Evolutionary conservation across 139 green algal species (phyloP), one percentile per base, ranked within the genome.

Genomic region (Tetraselmis chui): DNA sequence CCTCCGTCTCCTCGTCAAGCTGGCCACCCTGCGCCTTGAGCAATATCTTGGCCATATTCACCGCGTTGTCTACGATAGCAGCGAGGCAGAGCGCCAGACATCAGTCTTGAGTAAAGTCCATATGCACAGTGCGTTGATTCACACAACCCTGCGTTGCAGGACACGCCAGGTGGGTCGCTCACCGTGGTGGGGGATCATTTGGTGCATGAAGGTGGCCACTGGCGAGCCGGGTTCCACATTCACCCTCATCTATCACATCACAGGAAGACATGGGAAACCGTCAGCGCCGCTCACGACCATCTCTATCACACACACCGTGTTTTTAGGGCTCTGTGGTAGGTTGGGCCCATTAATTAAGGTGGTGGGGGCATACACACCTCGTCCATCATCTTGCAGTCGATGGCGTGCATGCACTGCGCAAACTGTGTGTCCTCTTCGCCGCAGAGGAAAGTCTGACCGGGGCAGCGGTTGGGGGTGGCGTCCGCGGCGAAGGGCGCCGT

Each of bases 321-420:
- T n/a, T n/a, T n/a, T n/a, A n/a, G n/a, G n/a, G n/a, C n/a, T n/a
- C n/a, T n/a, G n/a, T n/a, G n/a, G n/a, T n/a, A n/a, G n/a, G n/a
- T n/a, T n/a, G n/a, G n/a, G n/a, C n/a, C n/a, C n/a, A n/a, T n/a
- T n/a, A n/a, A n/a, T n/a, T n/a, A n/a, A n/a, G n/a, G n/a, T n/a
- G n/a, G n/a, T n/a, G n/a, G n/a, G n/a, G n/a, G n/a, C n/a, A n/a
- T n/a, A 26, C 76, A 29, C 81, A 84, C 80, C 81, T 81, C 76
- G 31, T 84, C 80, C 74, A 78, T 84, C 81, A 84, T 84, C 76
- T 84, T 84, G 81, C 81, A 84, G 32, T 81, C 76, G 29, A 84
- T 84, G 28, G 81, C 81, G 24, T 84, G 25, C 81, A 84, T 84
- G 81, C 81, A 84, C 26, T 84, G 27, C 76, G 23, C 29, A 32